A percentile compares a stretch with the other conserved stretches of the same genome.
These are phyloP conservation scores for Sanghuangporus sanghuang DNA, from an alignment of 1,284 basidiomycete species.

Conservation along the genomic window DNA sequence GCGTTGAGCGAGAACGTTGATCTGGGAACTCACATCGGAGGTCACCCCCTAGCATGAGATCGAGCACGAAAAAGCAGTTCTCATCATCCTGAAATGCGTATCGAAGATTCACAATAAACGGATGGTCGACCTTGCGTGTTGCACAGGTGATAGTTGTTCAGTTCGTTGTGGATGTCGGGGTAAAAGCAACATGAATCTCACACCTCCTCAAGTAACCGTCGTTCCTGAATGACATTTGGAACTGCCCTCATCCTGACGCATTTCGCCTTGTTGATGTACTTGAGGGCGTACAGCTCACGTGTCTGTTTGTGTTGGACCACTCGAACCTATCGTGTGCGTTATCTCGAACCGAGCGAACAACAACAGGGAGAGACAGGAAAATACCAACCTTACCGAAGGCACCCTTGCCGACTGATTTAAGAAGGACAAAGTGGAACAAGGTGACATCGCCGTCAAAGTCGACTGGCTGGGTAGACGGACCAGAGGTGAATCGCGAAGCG, in stretches of 20 bases:
- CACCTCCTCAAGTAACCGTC: slow-evolving; percentile 88
- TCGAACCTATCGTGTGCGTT: slow-evolving; percentile 63
- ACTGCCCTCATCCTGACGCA: slow-evolving; percentile 98
- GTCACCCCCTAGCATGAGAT: slow-evolving; percentile 97
- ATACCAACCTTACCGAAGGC: slow-evolving; percentile 90
- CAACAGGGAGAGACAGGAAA: slow-evolving; percentile 8
- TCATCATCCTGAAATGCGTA: slow-evolving; percentile 99
- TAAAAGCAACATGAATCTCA: slow-evolving; percentile 17
- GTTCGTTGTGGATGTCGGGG: neutral
- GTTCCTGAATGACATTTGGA: slow-evolving; percentile 94
- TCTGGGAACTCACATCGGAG: slow-evolving; percentile 69
- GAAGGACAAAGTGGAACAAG: slow-evolving; percentile 93
- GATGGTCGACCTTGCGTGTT: slow-evolving; percentile 81
- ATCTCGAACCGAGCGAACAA: neutral
- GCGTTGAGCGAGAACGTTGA: neutral
- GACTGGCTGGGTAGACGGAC: slow-evolving; percentile 62
- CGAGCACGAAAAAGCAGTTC: slow-evolving; percentile 98
- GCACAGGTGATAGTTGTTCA: neutral
- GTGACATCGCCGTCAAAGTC: slow-evolving; percentile 98
- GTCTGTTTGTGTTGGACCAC: slow-evolving; percentile 99
- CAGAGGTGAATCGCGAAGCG: slow-evolving; percentile 8
- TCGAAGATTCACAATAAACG: slow-evolving; percentile 93
- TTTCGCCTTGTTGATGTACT: slow-evolving; percentile 98
- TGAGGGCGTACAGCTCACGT: slow-evolving; percentile 91
- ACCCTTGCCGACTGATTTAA: slow-evolving; percentile 94